phyloP scores from a whole-genome alignment of 1,284 basidiomycete species.

The Melampsora occidentalis region DNA sequence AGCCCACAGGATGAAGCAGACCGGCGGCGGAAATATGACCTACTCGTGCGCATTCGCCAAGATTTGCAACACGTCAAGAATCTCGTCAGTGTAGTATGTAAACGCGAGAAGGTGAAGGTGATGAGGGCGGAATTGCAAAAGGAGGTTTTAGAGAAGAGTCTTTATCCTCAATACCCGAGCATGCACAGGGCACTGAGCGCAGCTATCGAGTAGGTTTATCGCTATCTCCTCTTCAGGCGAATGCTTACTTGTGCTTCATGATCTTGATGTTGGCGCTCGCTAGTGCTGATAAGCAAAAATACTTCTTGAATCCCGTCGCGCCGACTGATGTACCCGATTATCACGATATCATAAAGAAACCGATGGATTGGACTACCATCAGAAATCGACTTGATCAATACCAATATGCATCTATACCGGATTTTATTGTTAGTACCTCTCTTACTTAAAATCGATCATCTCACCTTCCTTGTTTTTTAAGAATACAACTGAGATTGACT shows the following conservation, averaged over 20 bases:
- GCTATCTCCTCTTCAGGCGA: neutral
- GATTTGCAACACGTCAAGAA: slow-evolving; percentile 74
- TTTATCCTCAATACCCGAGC: slow-evolving; percentile 67
- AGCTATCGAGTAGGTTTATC: slow-evolving; percentile 64
- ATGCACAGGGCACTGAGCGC: slow-evolving; percentile 69
- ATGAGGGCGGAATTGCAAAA: slow-evolving; percentile 70
- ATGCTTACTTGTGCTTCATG: neutral
- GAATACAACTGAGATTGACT: slow-evolving; percentile 11
- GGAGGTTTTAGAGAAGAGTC: slow-evolving; percentile 63
- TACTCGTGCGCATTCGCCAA: slow-evolving; percentile 68
- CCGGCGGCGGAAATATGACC: slow-evolving; percentile 77
- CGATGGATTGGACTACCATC: slow-evolving; percentile 86
- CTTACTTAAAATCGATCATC: neutral
- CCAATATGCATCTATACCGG: slow-evolving; percentile 70
- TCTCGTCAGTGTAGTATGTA: slow-evolving; percentile 69
- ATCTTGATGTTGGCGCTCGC: slow-evolving; percentile 35
- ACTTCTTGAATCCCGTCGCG: slow-evolving; percentile 79
- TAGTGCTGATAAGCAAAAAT: slow-evolving; percentile 71
- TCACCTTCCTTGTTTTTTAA: slow-evolving; percentile 19
- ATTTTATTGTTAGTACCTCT: slow-evolving; percentile 58
- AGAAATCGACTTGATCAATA: slow-evolving; percentile 72
- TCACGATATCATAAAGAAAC: slow-evolving; percentile 75
- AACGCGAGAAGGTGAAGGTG: slow-evolving; percentile 80
- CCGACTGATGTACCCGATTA: slow-evolving; percentile 83
- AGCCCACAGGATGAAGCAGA: slow-evolving; percentile 76